phyloP scores from a whole-genome alignment of 2,329 filamentous ascomycete species.

The Trichoderma pleuroti region DNA sequence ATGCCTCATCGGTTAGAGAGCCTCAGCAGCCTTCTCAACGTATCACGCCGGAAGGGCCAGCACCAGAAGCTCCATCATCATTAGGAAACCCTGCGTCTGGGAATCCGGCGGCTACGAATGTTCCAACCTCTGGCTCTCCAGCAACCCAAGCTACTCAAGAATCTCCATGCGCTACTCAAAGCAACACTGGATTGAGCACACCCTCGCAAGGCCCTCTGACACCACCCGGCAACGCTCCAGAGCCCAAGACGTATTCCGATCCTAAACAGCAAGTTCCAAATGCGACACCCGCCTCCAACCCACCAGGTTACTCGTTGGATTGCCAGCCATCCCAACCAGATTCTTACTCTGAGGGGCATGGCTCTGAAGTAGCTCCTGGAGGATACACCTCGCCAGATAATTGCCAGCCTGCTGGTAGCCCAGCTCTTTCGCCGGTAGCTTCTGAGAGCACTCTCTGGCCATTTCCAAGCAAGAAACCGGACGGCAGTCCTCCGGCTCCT shows the following conservation, averaged over 20 bases:
- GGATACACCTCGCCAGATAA: constrained; percentile 4
- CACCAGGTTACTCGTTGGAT: background rate
- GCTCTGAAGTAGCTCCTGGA: background rate
- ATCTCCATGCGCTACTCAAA: constrained; percentile 10
- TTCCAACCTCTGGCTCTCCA: background rate
- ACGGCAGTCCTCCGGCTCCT: constrained; percentile 26
- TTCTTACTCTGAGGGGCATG: background rate
- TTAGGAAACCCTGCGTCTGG: background rate
- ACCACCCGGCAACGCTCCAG: constrained; percentile 17
- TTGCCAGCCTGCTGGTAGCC: constrained; percentile 14
- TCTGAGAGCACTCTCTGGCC: constrained; percentile 27
- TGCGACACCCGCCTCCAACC: background rate
- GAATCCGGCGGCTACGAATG: constrained; percentile 18
- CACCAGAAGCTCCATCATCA: constrained; percentile 20
- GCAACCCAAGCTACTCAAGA: constrained; percentile 9
- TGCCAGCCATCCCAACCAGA: background rate
- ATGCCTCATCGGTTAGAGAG: background rate
- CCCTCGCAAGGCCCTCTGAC: background rate
- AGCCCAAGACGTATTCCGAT: constrained; percentile 20
- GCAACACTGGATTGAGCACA: background rate
- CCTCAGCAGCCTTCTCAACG: constrained; percentile 3
- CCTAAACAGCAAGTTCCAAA: constrained; percentile 16
- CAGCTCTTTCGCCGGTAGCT: constrained; percentile 17
- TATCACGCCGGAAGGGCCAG: constrained; percentile 19
- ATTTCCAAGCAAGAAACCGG: constrained; percentile 23